Conservation (phyloP, 179 eudicot species). For the Silene noctiflora region DNA sequence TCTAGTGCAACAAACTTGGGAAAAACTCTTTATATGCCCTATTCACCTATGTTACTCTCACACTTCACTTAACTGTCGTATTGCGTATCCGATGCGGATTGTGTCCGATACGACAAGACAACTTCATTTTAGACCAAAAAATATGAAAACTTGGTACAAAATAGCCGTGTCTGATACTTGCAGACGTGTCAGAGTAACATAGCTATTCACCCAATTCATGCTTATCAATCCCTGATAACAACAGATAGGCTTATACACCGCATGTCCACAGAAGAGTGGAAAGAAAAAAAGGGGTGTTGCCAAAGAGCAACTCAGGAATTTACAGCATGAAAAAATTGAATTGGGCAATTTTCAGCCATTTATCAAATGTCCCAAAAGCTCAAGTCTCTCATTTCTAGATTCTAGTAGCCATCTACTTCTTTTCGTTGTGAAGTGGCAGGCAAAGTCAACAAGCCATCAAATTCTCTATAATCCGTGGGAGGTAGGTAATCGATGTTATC, state of each 20-base stretch:
- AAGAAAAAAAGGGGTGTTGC: neutral
- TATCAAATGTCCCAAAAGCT: neutral
- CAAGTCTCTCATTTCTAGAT: neutral
- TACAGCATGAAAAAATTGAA: neutral
- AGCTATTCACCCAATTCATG: too few species aligned
- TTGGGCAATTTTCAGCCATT: neutral
- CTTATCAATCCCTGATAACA: neutral
- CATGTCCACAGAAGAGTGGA: neutral
- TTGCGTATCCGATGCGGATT: too few species aligned
- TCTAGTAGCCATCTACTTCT: neutral
- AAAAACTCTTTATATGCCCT: neutral
- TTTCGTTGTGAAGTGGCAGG: too few species aligned
- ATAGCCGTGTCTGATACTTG: too few species aligned
- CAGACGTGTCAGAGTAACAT: too few species aligned
- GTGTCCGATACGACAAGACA: too few species aligned
- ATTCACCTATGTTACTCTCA: too few species aligned
- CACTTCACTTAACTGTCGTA: too few species aligned
- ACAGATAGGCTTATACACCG: constrained; percentile 9
- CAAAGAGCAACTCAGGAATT: neutral
- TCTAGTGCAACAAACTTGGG: neutral
- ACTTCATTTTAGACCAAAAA: too few species aligned
- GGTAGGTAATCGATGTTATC: neutral
- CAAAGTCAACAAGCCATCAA: too few species aligned
- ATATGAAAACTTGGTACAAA: too few species aligned
- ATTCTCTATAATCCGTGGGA: neutral